phyloP scores from a whole-genome alignment of 139 green algal species.

The Pycnococcus provasolii region DNA sequence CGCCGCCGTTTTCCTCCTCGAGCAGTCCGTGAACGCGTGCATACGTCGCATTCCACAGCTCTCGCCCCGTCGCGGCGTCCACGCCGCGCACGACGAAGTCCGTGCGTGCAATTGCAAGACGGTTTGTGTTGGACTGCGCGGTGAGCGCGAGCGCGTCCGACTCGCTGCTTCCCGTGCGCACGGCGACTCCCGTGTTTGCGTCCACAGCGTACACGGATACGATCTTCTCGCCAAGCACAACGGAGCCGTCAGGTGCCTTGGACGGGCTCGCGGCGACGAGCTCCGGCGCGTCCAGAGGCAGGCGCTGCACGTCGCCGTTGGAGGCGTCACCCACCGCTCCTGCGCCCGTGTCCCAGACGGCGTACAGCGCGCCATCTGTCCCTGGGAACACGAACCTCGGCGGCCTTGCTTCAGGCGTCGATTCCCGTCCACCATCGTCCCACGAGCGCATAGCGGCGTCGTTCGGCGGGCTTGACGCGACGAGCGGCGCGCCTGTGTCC shows the following conservation, averaged over 20 bases:
- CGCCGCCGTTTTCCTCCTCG: too few relatives aligned
- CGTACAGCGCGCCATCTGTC: constrained; percentile 74
- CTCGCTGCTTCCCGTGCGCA: not conserved
- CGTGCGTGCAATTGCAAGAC: constrained; percentile 5
- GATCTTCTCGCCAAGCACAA: constrained; percentile 64
- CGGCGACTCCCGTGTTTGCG: constrained; percentile 38
- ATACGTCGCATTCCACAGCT: constrained; percentile 24
- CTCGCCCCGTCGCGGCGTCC: constrained; percentile 7
- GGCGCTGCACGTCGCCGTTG: constrained; percentile 41
- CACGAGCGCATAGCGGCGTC: too few relatives aligned
- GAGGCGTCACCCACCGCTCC: not conserved
- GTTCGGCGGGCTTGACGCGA: constrained; percentile 24
- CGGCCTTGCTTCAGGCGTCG: constrained; percentile 2
- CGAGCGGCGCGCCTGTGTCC: constrained; percentile 60
- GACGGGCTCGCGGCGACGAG: constrained; percentile 70
- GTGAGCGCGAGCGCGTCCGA: too few relatives aligned
- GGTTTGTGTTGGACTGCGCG: too few relatives aligned
- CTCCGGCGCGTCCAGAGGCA: constrained; percentile 66
- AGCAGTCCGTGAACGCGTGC: too few relatives aligned
- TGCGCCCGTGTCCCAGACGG: constrained; percentile 1
- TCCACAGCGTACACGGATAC: constrained; percentile 70
- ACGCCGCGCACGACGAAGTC: constrained; percentile 26
- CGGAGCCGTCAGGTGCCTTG: constrained; percentile 58
- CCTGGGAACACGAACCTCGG: constrained; percentile 65
- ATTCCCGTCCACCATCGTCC: too few relatives aligned